Evolutionary conservation across 768 basidiomycete genomes (phyloP), one percentile per base, ranked within the genome.

Genomic region (Pleurotus ostreatus): DNA sequence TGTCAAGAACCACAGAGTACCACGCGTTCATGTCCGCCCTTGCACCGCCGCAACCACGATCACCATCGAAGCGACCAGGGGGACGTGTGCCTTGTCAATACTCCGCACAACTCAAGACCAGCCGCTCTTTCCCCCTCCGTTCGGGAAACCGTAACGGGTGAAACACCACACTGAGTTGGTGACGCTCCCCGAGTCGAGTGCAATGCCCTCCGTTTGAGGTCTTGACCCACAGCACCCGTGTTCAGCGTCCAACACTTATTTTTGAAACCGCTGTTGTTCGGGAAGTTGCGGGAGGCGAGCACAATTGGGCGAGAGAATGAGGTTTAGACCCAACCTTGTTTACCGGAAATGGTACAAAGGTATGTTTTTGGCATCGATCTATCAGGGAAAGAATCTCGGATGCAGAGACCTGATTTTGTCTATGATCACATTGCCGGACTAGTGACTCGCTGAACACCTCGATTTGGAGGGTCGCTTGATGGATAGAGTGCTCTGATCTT

Each of bases 391-490:
- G 25, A 49, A 49, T 15, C 48, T 49, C 37, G 30, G 48, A 23
- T 37, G 26, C 48, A 30, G 48, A 49, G 26, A 30, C 18, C 15
- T 16, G 16, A 30, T 23, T 25, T 26, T 6, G 26, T 20, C 23
- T 16, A 16, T 47, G 26, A 44, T 34, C 48, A 34, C 13, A 23
- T 23, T 23, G 25, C n/a, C 15, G n/a, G 30, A 30, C 48, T 6
- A 49, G 48, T 49, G 48, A 49, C 48, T 49, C 23, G 48, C 48
- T 49, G 48, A n/a, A 49, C 8, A n/a, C 16, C 48, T 49, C 15
- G 48, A 49, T 30, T 23, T 34, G 26, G 48, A 15, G 48, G 37
- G 30, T 34, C 30, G 30, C 30, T 34, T 34, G 30, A 34, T 34
- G 30, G 30, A 34, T 34, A 34, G 30, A 30, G 30, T 34, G 30